Evolutionary conservation across 2,329 filamentous ascomycete genomes (phyloP), one percentile per base, ranked within the genome.

Genomic region (Sphaceloma murrayae): DNA sequence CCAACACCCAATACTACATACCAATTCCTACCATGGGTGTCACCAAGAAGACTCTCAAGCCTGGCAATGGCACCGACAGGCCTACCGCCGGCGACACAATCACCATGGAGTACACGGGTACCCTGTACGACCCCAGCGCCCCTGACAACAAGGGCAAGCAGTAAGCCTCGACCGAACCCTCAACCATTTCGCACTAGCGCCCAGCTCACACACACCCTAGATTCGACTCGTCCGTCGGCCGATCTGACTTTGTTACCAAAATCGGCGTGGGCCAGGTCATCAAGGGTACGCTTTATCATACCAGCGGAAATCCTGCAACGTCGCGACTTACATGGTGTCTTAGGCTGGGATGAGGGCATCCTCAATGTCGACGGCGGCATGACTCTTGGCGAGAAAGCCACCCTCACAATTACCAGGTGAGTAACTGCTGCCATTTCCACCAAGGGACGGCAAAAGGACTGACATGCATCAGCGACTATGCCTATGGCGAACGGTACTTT

Each of bases 61-160:
- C 74, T 51, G 88, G 89, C 58, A 72, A 73, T 57, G 68, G 69
- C 47, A 71, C 72, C 46, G 62, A 77, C 56, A 69, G 65, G 52
- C 84, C 89, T 47, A 59, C 66, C 52, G 56, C 59, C 11, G 82
- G 85, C 53, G 78, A 95, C 62, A 76, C 67, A 18, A 85, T 96
- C 58, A 77, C 75, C 58, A 94, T 96, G 60, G 78, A 91, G 67
- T 96, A 96, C 74, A 91, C 82, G 31, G 91, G 91, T 56, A 94
- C 72, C 67, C 73, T 96, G 51, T 83, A 82, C 66, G 80, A 93
- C 58, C 58, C 68, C 16, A 66, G 58, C 51, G 66, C 76, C 61
- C 64, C 73, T 13, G 70, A 77, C 47, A 70, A 75, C 58, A 76
- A 74, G 73, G 88, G 88, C 56, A 66, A 63, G 18, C 60, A 86